Base-by-base conservation (phyloP, 129 eudicot species). In the Chrysanthemum lavandulifolium region DNA sequence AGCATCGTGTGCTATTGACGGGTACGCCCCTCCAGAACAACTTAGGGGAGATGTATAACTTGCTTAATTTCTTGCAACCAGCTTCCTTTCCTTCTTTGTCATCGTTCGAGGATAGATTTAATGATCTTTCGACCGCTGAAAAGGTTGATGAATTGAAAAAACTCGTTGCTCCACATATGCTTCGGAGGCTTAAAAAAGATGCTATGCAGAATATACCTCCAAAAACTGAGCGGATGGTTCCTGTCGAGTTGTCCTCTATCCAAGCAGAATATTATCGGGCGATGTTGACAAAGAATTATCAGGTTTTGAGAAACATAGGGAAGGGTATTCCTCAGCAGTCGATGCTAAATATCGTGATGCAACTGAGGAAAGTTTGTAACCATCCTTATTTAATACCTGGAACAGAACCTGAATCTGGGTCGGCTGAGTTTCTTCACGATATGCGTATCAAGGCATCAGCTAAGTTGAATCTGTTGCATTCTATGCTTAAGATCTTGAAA, bases 211-310 rank as follows among this genome's bases (percentile, higher is more conserved):
- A 94, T 76, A 94, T 94, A 9, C 99, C 99, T 56, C 99, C 99
- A 12, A 94, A 94, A 77, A 94, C 92, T 3, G 99, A 94, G 72
- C 83, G 96, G 25, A 81, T 94, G 82, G 99, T 94, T 66, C 99
- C 99, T 1, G 99, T 94, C 54, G 99, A 94, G 88, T 60, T 94
- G 85, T 88, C 99, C 5, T 82, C 97, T 9, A 88, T 94, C 47
- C 99, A 94, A 74, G 97, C 99, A 1, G 97, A 94, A 69, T 94
- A 90, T 77, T 94, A 94, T 71, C 97, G 99, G 14, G 97, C 99
- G 21, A 90, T 94, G 99, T 86, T 94, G 63, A 94, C 99, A 6
- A 94, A 94, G 77, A 94, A 94, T 68, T 94, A 94, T 82, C 96
- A 94, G 77, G 64, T 94, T 23, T 79, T 94, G 49, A 82, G 97